A percentile compares a stretch with the other conserved stretches of the same genome.
Conservation (phyloP, 129 eudicot genomes). For the Artemisia tridentata region DNA sequence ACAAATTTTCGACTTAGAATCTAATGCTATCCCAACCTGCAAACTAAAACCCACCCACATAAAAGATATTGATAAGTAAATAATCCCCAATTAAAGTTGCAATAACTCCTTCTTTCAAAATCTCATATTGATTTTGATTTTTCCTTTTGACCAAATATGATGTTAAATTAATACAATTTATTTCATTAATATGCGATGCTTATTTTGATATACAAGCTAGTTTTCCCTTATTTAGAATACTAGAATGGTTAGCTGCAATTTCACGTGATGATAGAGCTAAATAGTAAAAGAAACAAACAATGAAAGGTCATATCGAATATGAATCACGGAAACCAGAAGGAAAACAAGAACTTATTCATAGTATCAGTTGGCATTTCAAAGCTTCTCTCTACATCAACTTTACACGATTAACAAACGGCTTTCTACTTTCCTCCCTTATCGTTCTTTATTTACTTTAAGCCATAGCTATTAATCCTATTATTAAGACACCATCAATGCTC, state of each 20-base stretch:
- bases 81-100: conserved; percentile 20
- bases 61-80: conserved; percentile 20
- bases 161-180: neutral
- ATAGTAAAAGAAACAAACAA: conserved; percentile 11
- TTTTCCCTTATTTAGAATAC: neutral
- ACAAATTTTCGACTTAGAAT: conserved; percentile 29
- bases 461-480: conserved; percentile 27
- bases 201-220: neutral
- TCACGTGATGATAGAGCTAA: conserved; percentile 1
- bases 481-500: conserved; percentile 52
- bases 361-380: conserved; percentile 52
- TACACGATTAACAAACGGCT: conserved; percentile 35
- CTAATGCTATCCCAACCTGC: conserved; percentile 38
- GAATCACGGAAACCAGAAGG: conserved; percentile 55
- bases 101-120: conserved; percentile 8
- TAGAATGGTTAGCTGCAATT: neutral
- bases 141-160: conserved; percentile 24
- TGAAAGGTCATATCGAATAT: conserved; percentile 55
- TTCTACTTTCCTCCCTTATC: conserved; percentile 27
- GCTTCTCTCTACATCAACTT: conserved; percentile 39
- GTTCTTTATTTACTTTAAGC: conserved; percentile 28
- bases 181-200: neutral
- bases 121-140: conserved; percentile 14
- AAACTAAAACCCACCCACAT: conserved; percentile 37
- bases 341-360: conserved; percentile 25